Conservation (phyloP, 2,329 filamentous ascomycete species). For the Penicillium sp. region DNA sequence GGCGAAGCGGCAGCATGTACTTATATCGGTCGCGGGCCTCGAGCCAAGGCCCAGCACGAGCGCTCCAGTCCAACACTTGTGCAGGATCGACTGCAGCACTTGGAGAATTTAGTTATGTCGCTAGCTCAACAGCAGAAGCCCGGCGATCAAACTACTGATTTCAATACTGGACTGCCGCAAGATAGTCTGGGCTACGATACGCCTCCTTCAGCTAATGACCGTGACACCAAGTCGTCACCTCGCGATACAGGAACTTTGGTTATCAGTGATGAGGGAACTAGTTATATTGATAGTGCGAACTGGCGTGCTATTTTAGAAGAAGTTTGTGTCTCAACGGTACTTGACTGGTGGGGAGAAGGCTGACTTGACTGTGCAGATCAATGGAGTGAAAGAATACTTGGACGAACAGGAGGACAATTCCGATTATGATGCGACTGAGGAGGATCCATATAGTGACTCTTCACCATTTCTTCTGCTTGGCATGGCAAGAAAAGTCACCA, state of each 20-base stretch:
- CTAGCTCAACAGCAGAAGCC: slow-evolving; percentile 31
- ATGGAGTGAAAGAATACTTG: slow-evolving; percentile 35
- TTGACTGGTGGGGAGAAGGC: neutral
- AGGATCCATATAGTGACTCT: slow-evolving; percentile 17
- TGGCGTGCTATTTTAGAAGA: slow-evolving; percentile 40
- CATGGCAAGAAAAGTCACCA: slow-evolving; percentile 22
- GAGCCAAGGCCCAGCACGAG: slow-evolving; percentile 28
- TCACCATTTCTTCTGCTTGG: slow-evolving; percentile 33
- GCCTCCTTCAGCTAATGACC: slow-evolving; percentile 9
- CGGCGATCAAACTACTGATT: slow-evolving; percentile 7
- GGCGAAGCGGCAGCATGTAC: slow-evolving; percentile 33
- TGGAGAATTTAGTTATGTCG: slow-evolving; percentile 39
- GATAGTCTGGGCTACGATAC: slow-evolving; percentile 8
- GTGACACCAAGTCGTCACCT: slow-evolving; percentile 14
- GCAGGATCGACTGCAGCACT: slow-evolving; percentile 38
- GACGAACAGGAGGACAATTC: slow-evolving; percentile 21
- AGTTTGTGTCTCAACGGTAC: slow-evolving; percentile 22
- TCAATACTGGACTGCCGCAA: slow-evolving; percentile 10
- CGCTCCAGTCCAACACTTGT: slow-evolving; percentile 30
- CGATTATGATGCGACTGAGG: slow-evolving; percentile 26
- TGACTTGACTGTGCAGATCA: slow-evolving; percentile 27
- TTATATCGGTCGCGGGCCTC: slow-evolving; percentile 37
- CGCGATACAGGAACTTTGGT: slow-evolving; percentile 33
- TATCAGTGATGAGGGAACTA: slow-evolving; percentile 32
- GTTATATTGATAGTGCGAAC: slow-evolving; percentile 39